A percentile compares a stretch with the other conserved stretches of the same genome.
Conservation (phyloP, 2,329 filamentous ascomycete genomes). For the Cordyceps cateniannulata region DNA sequence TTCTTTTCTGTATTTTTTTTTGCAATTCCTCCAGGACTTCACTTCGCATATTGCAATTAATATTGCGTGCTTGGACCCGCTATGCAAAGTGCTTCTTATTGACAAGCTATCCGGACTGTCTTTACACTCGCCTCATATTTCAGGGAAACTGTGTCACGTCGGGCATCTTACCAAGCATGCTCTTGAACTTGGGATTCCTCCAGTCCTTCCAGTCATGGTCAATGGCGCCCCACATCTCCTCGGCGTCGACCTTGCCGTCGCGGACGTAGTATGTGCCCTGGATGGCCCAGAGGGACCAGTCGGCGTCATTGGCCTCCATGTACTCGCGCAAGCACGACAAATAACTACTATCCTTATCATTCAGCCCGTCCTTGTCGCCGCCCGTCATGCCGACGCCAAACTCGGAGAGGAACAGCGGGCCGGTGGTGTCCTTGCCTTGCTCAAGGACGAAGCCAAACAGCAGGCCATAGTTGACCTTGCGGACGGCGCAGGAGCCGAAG, state of each 20-base stretch:
- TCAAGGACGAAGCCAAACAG: constrained; percentile 46
- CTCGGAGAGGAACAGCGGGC: constrained; percentile 51
- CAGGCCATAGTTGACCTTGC: constrained; percentile 37
- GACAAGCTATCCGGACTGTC: neutral
- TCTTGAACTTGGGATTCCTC: constrained; percentile 31
- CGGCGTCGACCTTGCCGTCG: constrained; percentile 40
- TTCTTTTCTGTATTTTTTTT: neutral
- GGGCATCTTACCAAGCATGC: constrained; percentile 32
- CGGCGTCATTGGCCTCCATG: constrained; percentile 48
- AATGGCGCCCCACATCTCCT: constrained; percentile 48
- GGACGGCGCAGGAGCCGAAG: constrained; percentile 36
- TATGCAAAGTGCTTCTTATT: neutral
- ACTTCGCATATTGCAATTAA: neutral
- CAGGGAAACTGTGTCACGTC: constrained; percentile 29
- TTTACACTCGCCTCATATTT: neutral
- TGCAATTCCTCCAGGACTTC: too few species aligned
- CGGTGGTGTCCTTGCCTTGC: constrained; percentile 40
- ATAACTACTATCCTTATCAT: constrained; percentile 39
- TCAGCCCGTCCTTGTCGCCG: constrained; percentile 35
- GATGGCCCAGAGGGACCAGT: constrained; percentile 54
- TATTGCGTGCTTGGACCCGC: neutral
- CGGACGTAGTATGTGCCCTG: constrained; percentile 54
- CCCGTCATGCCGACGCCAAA: constrained; percentile 48
- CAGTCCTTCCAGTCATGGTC: constrained; percentile 34
- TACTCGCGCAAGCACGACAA: constrained; percentile 46